A percentile compares a stretch with the other conserved stretches of the same genome.
Conservation (phyloP, 1,284 basidiomycete species). For the Trichosporon faecale region DNA sequence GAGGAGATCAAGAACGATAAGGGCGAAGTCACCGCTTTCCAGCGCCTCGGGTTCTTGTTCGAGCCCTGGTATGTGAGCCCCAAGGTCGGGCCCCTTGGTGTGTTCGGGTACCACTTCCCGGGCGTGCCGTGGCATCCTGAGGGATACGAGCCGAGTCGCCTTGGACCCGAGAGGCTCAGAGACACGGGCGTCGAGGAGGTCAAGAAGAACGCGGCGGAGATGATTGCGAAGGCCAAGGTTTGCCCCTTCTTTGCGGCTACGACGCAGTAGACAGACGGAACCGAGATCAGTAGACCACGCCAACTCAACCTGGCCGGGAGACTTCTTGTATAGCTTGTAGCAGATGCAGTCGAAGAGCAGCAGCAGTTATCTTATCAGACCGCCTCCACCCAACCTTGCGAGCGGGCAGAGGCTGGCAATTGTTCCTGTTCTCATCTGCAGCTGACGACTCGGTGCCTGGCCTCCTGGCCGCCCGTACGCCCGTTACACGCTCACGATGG, state of each 20-base stretch:
- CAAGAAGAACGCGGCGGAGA: slow-evolving; percentile 2
- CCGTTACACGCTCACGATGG: no score
- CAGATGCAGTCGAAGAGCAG: background rate
- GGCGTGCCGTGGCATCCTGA: slow-evolving; percentile 12
- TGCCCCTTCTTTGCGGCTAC: slow-evolving; percentile 17
- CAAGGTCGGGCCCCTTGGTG: background rate
- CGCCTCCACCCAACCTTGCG: background rate
- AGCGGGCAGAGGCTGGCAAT: no score
- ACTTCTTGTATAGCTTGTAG: background rate
- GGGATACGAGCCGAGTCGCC: slow-evolving; percentile 1
- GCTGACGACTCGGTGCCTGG: no score
- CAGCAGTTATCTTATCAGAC: background rate
- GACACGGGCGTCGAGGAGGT: slow-evolving; percentile 1
- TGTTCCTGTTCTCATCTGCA: no score
- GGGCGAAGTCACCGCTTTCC: background rate
- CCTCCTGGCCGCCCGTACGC: no score
- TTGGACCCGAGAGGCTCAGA: slow-evolving; percentile 13
- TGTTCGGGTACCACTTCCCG: slow-evolving; percentile 3
- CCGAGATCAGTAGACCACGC: background rate
- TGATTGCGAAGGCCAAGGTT: background rate
- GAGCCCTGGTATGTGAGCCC: slow-evolving; percentile 18
- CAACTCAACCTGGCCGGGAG: no score
- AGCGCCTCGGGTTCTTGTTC: slow-evolving; percentile 12
- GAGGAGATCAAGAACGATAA: slow-evolving; percentile 10
- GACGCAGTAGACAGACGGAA: background rate